Conservation (phyloP, 768 basidiomycete species). For the Piloderma croceum region DNA sequence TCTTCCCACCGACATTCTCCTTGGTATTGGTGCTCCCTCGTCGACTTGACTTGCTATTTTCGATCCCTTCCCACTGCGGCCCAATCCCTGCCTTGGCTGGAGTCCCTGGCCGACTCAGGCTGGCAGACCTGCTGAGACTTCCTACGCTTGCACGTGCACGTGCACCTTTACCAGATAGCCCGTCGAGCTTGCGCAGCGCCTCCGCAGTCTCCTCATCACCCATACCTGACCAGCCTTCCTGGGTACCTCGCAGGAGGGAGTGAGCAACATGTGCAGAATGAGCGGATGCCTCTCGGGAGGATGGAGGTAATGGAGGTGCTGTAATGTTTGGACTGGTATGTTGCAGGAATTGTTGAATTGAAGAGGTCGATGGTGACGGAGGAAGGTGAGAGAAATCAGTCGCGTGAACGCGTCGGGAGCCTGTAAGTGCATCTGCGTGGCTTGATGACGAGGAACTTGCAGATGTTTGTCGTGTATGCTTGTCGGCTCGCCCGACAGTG, state of each 20-base stretch:
- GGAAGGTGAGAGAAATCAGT: constrained; percentile 87
- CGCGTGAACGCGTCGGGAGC: constrained; percentile 56
- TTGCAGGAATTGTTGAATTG: constrained; percentile 77
- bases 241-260: constrained; percentile 78
- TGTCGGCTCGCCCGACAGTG: constrained; percentile 34
- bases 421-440: constrained; percentile 41
- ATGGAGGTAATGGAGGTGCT: constrained; percentile 21
- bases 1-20: constrained; percentile 32
- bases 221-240: constrained; percentile 84
- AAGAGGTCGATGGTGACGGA: constrained; percentile 86
- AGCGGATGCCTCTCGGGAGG: constrained; percentile 30
- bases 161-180: constrained; percentile 69
- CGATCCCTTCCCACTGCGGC: constrained; percentile 74
- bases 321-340: constrained; percentile 41
- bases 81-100: constrained; percentile 52
- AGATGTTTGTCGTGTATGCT: constrained; percentile 63
- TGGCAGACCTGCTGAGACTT: constrained; percentile 62
- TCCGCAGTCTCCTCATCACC: constrained; percentile 88
- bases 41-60: constrained; percentile 13
- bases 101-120: constrained; percentile 67
- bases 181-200: constrained; percentile 89
- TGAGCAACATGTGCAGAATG: constrained; percentile 72
- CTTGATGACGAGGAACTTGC: constrained; percentile 63
- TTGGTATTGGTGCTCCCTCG: no score
- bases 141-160: constrained; percentile 73